Evolutionary conservation across 192 early-diverging fungal genomes (phyloP).

Genomic region (Umbelopsis sp.): DNA sequence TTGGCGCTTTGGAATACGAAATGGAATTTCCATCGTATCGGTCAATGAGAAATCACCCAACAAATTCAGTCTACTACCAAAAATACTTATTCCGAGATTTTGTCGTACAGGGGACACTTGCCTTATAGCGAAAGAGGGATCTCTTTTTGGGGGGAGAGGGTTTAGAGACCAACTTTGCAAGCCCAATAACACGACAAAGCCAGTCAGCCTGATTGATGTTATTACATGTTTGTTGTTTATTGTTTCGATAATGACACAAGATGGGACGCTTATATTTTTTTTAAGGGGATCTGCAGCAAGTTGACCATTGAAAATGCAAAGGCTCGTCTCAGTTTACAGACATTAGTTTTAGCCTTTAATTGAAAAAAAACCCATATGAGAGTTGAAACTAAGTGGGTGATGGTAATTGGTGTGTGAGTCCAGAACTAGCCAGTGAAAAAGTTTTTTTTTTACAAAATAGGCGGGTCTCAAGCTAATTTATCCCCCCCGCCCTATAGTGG

Average conservation of each 20-base stretch:
- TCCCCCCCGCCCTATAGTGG: slow-evolving; percentile 16
- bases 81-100: slow-evolving; percentile 11
- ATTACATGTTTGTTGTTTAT: slow-evolving; percentile 24
- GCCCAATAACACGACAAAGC: neutral
- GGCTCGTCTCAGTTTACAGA: too few relatives aligned
- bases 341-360: too few relatives aligned
- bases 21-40: too few relatives aligned
- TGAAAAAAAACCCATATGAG: neutral
- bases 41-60: neutral
- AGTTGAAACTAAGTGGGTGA: neutral
- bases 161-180: neutral
- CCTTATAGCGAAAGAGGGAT: neutral
- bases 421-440: neutral
- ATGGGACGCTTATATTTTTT: neutral
- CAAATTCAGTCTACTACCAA: neutral
- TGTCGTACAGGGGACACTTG: neutral
- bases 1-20: neutral
- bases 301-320: too few relatives aligned
- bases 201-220: slow-evolving; percentile 8
- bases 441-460: neutral
- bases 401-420: neutral
- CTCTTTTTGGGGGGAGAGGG: neutral
- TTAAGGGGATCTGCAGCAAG: too few relatives aligned
- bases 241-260: slow-evolving; percentile 20
- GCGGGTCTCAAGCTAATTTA: slow-evolving; percentile 19